Base-by-base conservation (phyloP, 148 eudicot genomes). In the Arctostaphylos glauca region DNA sequence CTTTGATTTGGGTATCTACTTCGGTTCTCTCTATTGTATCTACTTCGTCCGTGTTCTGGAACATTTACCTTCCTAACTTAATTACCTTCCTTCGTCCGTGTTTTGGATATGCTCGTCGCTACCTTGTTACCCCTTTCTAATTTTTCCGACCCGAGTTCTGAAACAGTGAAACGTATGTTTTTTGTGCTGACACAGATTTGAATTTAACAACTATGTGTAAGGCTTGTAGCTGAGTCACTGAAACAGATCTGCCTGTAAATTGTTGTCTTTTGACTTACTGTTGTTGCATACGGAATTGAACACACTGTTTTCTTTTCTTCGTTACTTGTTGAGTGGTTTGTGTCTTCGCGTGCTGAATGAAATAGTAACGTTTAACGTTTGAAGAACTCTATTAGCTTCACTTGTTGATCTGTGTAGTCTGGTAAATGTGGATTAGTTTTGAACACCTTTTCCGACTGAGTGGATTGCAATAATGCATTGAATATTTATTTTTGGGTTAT, bases 71-170 rank as follows among this genome's bases (percentile, higher is more conserved):
- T 6, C 74, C 47, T 80, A 74, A 84, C 67, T 74, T 84, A 62
- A 74, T n/a, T n/a, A n/a, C n/a, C n/a, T n/a, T n/a, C n/a, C n/a
- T n/a, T n/a, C n/a, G n/a, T n/a, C n/a, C n/a, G n/a, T n/a, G n/a
- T n/a, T n/a, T n/a, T 78, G 48, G 67, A 80, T 66, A 14, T 54
- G 70, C 76, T 74, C 54, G 64, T 41, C 46, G 46, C 52, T 84
- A 19, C 74, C 78, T 14, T 70, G 67, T 84, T 18, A 44, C 72
- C 62, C 38, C 12, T 8, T 44, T 44, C 15, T 18, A 41, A 70
- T 46, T 9, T 60, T 75, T 43, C 62, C 25, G 4, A 15, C 77
- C 50, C 52, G n/a, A 19, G 16, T 48, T 74, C 48, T 55, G 4
- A 12, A 48, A 49, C 15, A 55, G 48, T 19, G n/a, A 55, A 74